These are phyloP conservation scores for Penstemon newberryi DNA, from an alignment of 257 asterid species.

Conservation along the genomic window DNA sequence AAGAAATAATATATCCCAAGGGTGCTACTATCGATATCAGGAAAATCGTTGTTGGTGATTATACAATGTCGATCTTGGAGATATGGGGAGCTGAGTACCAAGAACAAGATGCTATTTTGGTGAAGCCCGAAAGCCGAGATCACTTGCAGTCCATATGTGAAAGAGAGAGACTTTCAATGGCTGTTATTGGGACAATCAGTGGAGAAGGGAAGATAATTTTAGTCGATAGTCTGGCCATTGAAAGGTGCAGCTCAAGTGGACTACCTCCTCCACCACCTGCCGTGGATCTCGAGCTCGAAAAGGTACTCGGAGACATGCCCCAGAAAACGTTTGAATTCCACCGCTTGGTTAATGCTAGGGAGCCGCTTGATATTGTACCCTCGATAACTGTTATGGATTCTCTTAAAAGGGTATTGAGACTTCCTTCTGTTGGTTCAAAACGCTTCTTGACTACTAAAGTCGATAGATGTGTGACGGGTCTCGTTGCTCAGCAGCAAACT, in stretches of 20 bases:
- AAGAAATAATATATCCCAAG: conserved; percentile 72
- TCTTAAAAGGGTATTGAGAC: conserved; percentile 77
- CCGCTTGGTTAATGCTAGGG: conserved; percentile 43
- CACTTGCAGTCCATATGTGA: conserved; percentile 66
- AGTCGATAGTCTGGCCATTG: conserved; percentile 61
- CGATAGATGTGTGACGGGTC: conserved; percentile 92
- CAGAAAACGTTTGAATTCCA: conserved; percentile 82
- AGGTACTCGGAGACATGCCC: conserved; percentile 98
- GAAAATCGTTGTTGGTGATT: conserved; percentile 84
- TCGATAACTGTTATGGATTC: conserved; percentile 63
- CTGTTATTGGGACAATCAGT: conserved; percentile 78
- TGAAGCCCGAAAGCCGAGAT: conserved; percentile 73
- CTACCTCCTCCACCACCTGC: conserved; percentile 82
- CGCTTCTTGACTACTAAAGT: conserved; percentile 93
- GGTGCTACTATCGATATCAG: conserved; percentile 92
- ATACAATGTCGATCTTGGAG: conserved; percentile 91
- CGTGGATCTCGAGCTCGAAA: conserved; percentile 93
- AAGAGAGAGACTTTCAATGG: conserved; percentile 93
- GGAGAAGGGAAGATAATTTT: conserved; percentile 77
- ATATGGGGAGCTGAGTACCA: conserved; percentile 99
- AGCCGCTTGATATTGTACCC: conserved; percentile 89
- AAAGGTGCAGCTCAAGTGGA: conserved; percentile 48
- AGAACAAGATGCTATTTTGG: conserved; percentile 97
- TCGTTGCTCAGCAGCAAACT: conserved; percentile 97
- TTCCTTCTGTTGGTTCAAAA: conserved; percentile 86